Evolutionary conservation across 345 rosid species (phyloP).

Genomic region (Geranium brycei): DNA sequence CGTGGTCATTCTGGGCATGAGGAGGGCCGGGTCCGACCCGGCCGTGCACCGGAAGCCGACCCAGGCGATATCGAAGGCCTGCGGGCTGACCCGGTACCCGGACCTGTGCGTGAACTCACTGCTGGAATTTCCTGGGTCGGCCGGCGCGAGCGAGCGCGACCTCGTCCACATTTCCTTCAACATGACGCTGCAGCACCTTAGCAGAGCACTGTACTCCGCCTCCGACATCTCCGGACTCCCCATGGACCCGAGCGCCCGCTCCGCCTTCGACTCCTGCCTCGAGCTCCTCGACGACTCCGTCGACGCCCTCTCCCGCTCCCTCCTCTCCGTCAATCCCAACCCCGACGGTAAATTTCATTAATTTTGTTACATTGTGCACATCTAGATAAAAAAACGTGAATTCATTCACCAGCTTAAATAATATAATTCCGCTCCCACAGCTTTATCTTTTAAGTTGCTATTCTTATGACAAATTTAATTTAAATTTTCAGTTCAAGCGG

Average conservation of each 20-base stretch:
- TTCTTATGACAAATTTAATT: no score
- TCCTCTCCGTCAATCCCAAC: conserved; percentile 29
- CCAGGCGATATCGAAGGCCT: conserved; percentile 54
- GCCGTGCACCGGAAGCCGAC: conserved; percentile 42
- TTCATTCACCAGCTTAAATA: no score
- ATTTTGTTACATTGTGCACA: no score
- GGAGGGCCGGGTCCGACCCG: conserved; percentile 3
- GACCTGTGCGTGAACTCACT: conserved; percentile 57
- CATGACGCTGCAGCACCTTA: conserved; percentile 77
- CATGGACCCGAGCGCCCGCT: conserved; percentile 50
- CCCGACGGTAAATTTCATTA: neutral
- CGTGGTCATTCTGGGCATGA: conserved; percentile 24
- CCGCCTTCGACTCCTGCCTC: conserved; percentile 77
- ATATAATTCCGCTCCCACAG: no score
- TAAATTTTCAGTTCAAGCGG: no score
- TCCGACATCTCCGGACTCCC: conserved; percentile 34
- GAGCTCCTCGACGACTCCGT: conserved; percentile 84
- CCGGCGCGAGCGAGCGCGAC: conserved; percentile 44
- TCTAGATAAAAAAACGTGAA: no score
- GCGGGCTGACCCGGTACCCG: conserved; percentile 56
- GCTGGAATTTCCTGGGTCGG: conserved; percentile 52
- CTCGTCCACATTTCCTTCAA: conserved; percentile 88
- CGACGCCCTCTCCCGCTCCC: conserved; percentile 62
- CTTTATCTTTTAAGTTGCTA: no score
- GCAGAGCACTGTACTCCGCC: conserved; percentile 55